Evolutionary conservation across 2,329 filamentous ascomycete species (phyloP).

Genomic region (Tolypocladium sp.): DNA sequence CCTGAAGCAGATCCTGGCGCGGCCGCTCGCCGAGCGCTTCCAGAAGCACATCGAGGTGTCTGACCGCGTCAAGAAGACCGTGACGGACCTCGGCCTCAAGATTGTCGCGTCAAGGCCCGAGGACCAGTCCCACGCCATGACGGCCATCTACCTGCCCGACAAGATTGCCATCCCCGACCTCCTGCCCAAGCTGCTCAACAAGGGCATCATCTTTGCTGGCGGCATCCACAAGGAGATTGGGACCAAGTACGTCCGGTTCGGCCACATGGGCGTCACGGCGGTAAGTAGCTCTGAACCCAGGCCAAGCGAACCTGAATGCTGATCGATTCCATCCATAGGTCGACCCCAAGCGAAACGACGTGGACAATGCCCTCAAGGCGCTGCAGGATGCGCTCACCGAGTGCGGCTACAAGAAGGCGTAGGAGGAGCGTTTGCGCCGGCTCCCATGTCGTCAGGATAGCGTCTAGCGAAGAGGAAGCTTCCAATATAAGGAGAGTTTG

Average conservation of each 20-base stretch:
- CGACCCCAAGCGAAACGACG: conserved; percentile 68
- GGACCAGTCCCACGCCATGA: conserved; percentile 96
- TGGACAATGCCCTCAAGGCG: conserved; percentile 74
- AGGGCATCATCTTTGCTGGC: conserved; percentile 87
- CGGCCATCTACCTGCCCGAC: conserved; percentile 90
- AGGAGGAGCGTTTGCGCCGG: neutral
- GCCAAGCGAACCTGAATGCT: neutral
- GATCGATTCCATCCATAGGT: conserved; percentile 32
- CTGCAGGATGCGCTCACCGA: conserved; percentile 67
- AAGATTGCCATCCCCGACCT: conserved; percentile 71
- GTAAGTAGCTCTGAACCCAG: conserved; percentile 29
- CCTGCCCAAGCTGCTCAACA: conserved; percentile 74
- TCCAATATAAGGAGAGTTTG: neutral
- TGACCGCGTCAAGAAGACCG: conserved; percentile 76
- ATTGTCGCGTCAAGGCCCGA: conserved; percentile 78
- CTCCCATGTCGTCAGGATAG: neutral
- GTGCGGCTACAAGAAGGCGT: conserved; percentile 51
- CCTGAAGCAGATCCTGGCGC: conserved; percentile 74
- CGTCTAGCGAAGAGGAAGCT: neutral
- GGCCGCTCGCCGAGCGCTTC: conserved; percentile 74
- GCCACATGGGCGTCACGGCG: conserved; percentile 94
- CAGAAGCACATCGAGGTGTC: conserved; percentile 70
- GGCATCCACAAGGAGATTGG: conserved; percentile 95
- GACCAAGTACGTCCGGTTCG: conserved; percentile 86
- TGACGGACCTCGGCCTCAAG: conserved; percentile 73